These are phyloP conservation scores for Lineolata rhizophorae DNA, from an alignment of 495 filamentous ascomycete species.

Conservation along the genomic window DNA sequence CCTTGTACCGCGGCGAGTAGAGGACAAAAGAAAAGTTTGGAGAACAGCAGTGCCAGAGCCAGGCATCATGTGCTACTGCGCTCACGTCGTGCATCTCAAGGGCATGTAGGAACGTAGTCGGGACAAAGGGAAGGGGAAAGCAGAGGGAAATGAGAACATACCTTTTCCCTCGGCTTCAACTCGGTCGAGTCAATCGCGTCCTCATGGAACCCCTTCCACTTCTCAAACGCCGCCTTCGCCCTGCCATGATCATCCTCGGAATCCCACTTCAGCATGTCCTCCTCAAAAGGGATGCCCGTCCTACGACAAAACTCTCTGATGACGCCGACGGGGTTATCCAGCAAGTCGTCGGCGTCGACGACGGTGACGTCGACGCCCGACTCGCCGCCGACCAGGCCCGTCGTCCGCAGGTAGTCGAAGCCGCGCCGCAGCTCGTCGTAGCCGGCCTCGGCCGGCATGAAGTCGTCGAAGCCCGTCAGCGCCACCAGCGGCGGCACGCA, in stretches of 20 bases:
- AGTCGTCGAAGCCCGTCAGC: conserved; percentile 67
- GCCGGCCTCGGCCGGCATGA: conserved; percentile 70
- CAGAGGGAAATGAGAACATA: conserved; percentile 27
- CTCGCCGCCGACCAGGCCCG: conserved; percentile 32
- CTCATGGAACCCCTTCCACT: conserved; percentile 93
- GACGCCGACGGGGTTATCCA: conserved; percentile 54
- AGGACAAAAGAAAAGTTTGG: conserved; percentile 1
- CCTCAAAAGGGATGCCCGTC: conserved; percentile 48
- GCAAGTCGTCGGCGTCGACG: conserved; percentile 86
- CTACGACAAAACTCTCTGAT: conserved; percentile 58
- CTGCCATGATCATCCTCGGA: conserved; percentile 39
- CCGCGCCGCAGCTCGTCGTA: conserved; percentile 67
- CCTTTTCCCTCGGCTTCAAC: conserved; percentile 46
- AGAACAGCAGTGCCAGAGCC: background rate
- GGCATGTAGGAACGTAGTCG: no score
- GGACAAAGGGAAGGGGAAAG: background rate
- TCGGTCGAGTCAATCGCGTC: conserved; percentile 66
- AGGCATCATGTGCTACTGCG: no score
- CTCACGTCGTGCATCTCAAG: no score
- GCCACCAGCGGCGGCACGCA: conserved; percentile 69
- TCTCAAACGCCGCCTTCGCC: conserved; percentile 58
- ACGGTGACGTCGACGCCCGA: conserved; percentile 50
- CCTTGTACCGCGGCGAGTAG: no score
- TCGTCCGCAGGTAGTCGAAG: conserved; percentile 55
- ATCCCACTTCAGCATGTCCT: conserved; percentile 66